Percentiles rank a stretch among this genome's conserved stretches.
Conservation (phyloP, 108 stramenopile genomes). For the Skeletonema potamos region DNA sequence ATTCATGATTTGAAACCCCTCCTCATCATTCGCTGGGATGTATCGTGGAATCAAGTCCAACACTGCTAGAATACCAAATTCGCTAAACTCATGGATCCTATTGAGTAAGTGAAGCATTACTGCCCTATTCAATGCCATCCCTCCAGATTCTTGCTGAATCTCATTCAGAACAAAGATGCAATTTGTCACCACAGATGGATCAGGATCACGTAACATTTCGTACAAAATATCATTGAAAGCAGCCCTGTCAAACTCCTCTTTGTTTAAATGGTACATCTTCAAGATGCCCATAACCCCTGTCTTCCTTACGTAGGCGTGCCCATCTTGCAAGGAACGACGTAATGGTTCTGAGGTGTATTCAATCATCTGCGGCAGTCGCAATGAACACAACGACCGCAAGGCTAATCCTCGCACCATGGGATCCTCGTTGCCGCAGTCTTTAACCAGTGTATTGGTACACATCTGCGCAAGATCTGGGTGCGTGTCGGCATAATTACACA, state of each 20-base stretch:
- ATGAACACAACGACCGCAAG: constrained; percentile 88
- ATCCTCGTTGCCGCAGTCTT: constrained; percentile 97
- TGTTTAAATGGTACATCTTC: constrained; percentile 93
- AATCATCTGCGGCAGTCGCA: constrained; percentile 94
- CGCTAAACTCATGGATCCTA: constrained; percentile 96
- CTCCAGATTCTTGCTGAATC: constrained; percentile 91
- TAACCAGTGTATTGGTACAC: constrained; percentile 98
- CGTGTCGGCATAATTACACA: constrained; percentile 94
- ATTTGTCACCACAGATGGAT: constrained; percentile 95
- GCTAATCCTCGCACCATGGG: constrained; percentile 99
- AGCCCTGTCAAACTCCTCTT: constrained; percentile 73
- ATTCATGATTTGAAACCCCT: constrained; percentile 98
- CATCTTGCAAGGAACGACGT: constrained; percentile 80
- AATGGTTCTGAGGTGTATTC: constrained; percentile 95
- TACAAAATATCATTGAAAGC: constrained; percentile 93
- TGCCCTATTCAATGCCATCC: constrained; percentile 94
- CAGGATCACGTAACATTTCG: constrained; percentile 96
- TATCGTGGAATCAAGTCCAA: constrained; percentile 95
- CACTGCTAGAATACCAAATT: constrained; percentile 94
- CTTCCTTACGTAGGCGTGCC: constrained; percentile 97
- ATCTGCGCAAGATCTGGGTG: constrained; percentile 99
- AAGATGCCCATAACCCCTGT: constrained; percentile 98
- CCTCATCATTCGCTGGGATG: constrained; percentile 90
- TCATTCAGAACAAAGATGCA: constrained; percentile 95
- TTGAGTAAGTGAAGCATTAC: constrained; percentile 96